Percentiles rank a stretch among this genome's conserved stretches.
Evolutionary conservation across 371 early-diverging fungal genomes (phyloP).

Genomic region (Mortierella sp.): DNA sequence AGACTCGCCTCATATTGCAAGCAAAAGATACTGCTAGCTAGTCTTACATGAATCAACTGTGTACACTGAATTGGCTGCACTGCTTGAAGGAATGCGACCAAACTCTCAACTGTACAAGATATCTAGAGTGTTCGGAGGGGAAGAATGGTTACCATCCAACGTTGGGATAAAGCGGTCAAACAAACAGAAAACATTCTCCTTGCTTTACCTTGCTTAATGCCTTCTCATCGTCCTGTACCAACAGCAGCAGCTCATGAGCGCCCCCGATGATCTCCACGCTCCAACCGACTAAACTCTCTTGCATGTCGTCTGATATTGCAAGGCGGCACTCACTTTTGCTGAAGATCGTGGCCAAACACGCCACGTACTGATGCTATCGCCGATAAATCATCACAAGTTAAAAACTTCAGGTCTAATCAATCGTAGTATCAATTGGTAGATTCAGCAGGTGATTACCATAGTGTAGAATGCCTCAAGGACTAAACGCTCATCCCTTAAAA

Average conservation of each 20-base stretch:
- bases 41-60: conserved; percentile 25
- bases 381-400: background rate
- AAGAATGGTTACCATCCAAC: background rate
- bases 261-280: conserved; percentile 33
- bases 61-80: conserved; percentile 24
- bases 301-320: background rate
- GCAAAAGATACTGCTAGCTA: background rate
- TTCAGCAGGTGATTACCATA: conserved; percentile 13
- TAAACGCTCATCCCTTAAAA: conserved; percentile 24
- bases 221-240: conserved; percentile 9
- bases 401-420: background rate
- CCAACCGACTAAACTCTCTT: conserved; percentile 27
- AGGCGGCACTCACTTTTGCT: background rate
- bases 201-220: conserved; percentile 24
- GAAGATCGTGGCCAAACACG: conserved; percentile 26
- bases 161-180: background rate
- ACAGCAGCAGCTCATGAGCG: conserved; percentile 17
- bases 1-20: background rate
- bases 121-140: conserved; percentile 6
- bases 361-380: conserved; percentile 36
- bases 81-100: conserved; percentile 19
- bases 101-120: conserved; percentile 19
- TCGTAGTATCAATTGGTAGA: background rate
- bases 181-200: too few relatives aligned
- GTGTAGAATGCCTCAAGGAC: conserved; percentile 47